Percentiles rank a stretch among this genome's conserved stretches.
phyloP scores from a whole-genome alignment of 139 green algal species.

The Nannochloris sp. region DNA sequence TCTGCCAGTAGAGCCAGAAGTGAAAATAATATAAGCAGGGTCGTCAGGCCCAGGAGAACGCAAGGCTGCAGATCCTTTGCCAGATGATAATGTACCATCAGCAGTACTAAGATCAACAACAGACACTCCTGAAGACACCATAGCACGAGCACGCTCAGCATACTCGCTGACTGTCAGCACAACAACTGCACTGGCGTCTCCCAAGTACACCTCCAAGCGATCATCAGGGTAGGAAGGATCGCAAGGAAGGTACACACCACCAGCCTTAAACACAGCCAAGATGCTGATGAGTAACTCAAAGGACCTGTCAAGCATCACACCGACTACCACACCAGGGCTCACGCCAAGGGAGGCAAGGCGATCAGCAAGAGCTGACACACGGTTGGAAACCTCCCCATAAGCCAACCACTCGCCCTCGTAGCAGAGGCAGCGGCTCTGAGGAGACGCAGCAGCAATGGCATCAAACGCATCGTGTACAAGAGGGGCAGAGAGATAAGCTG shows the following conservation, averaged over 20 bases:
- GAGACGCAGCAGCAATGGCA: neutral
- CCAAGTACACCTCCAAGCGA: constrained; percentile 32
- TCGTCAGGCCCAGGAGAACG: constrained; percentile 1
- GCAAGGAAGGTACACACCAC: constrained; percentile 37
- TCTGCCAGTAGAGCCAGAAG: constrained; percentile 45
- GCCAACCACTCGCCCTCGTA: neutral
- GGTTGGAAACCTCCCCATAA: neutral
- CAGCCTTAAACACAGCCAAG: constrained; percentile 30
- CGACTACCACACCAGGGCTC: constrained; percentile 1
- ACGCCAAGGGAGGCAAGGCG: constrained; percentile 1
- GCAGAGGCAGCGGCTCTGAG: neutral
- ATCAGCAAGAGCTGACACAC: neutral
- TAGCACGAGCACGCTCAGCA: no score
- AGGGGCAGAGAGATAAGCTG: neutral
- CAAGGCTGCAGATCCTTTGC: no score
- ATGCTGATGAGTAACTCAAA: constrained; percentile 32
- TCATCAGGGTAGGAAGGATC: constrained; percentile 36
- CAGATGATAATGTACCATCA: no score
- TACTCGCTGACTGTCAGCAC: no score
- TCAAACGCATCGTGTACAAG: neutral
- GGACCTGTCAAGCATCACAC: constrained; percentile 32
- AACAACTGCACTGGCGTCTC: no score
- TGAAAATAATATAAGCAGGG: constrained; percentile 60
- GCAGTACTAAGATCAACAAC: no score
- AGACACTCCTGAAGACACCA: no score